Evolutionary conservation across 148 eudicot genomes (phyloP), one percentile per base, ranked within the genome.

Genomic region (Drosera capensis): DNA sequence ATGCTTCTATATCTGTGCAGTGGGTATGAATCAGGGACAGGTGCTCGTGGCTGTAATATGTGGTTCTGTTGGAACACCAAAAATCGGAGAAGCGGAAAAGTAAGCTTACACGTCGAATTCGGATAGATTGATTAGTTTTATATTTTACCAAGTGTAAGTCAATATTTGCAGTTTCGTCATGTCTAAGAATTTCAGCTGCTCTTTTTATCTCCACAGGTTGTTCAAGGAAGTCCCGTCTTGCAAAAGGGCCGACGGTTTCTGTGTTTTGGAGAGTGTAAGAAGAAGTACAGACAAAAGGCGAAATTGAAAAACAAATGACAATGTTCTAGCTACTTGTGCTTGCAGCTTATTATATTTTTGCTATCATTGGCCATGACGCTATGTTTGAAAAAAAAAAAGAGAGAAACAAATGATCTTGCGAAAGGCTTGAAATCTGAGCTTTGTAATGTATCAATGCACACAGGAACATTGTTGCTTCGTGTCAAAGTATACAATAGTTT

Each of bases 21-120:
- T 65, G 99, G 88, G 23, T 90, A 90, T 28, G 95, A 90, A 59
- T 90, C 95, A n/a, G 79, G 93, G 23, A 19, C 88, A 11, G 95
- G 93, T 34, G 60, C 48, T 41, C 41, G 72, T 28, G 92, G 92
- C 50, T 88, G 97, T 52, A 74, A 78, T 46, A 74, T 75, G 43
- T 62, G 82, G 16, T 78, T 76, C 49, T 90, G 99, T 70, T 90
- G 99, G 93, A 78, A 71, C 16, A 65, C 57, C 62, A 68, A 55
- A 62, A 72, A 69, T 58, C 65, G 40, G 5, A 75, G 58, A 58
- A 70, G 55, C 40, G 68, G 42, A 19, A 84, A 90, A 75, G 97
- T 84, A 60, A 14, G 57, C 14, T 16, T 20, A 13, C n/a, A 23
- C 24, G 8, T 20, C 34, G 13, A 14, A 0, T 7, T 35, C 7